phyloP scores from a whole-genome alignment of 495 filamentous ascomycete species.

The Chaetomium tenue region DNA sequence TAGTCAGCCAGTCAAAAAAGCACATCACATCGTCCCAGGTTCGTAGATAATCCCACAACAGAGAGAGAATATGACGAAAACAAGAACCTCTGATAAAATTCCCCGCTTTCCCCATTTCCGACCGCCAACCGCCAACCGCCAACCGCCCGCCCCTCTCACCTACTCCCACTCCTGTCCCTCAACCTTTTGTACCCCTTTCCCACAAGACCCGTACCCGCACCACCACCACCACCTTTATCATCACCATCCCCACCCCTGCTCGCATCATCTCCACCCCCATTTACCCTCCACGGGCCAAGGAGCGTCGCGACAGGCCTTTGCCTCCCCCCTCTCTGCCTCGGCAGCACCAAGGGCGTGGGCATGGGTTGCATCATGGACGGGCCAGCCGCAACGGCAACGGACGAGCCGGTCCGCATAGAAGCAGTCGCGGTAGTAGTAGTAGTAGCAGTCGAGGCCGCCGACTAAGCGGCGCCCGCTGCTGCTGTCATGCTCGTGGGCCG shows the following conservation, averaged over 20 bases:
- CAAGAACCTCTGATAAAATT: not conserved
- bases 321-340: not conserved
- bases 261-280: not conserved
- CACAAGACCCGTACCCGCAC: not conserved
- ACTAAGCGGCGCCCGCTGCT: constrained; percentile 34
- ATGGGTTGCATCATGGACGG: not conserved
- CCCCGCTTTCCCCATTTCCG: not conserved
- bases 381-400: not conserved
- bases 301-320: constrained; percentile 22
- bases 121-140: too few relatives aligned
- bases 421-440: not conserved
- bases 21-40: constrained; percentile 14
- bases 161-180: constrained; percentile 18
- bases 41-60: constrained; percentile 17
- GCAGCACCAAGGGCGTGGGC: not conserved
- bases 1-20: not conserved
- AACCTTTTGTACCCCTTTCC: constrained; percentile 5
- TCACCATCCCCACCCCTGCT: not conserved
- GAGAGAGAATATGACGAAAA: not conserved
- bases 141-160: too few relatives aligned
- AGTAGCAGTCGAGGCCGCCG: constrained; percentile 12
- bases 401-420: not conserved
- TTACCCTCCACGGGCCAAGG: constrained; percentile 23
- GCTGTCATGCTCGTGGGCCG: constrained; percentile 22
- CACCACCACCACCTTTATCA: not conserved